Base-by-base conservation (phyloP, 805 yeast species). In the Starmerella lactis-condensi region DNA sequence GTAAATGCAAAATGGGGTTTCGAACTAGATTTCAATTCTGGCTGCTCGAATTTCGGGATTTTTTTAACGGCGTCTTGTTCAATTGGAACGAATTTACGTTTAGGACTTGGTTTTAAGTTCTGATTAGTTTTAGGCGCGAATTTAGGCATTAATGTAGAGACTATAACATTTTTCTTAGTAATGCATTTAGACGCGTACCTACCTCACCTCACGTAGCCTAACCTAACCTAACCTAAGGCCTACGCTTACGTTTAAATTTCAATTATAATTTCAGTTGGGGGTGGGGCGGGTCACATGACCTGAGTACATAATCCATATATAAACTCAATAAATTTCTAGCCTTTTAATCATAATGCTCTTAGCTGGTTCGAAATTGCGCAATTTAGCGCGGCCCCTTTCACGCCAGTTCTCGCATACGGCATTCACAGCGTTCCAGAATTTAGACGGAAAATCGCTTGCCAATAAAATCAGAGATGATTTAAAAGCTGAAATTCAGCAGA, bases 401-500 rank as follows among this genome's bases (percentile, higher is more conserved):
- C 25, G 30, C 13, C 18, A 17, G 11, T 30, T 36, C 16, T 28
- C 36, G 4, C 4, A 22, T 15, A 12, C 27, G 15, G 6, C 27
- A 15, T 22, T 29, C n/a, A n/a, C 28, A 24, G 32, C 26, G 17
- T 22, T 16, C 20, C 38, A 38, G 23, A 24, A 53, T 24, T 68
- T 73, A 25, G 75, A 73, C 47, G 82, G 82, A 29, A 72, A 69
- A 41, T 55, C 61, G 10, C 64, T 69, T 43, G 71, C 73, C 28
- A 53, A 56, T 47, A 45, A 28, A 22, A 58, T 74, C 38, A 68
- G 79, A 38, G 54, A 54, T 11, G 54, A 61, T 26, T 61, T 75
- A 39, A 58, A 65, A 27, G 47, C 57, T 10, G 73, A 69, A 40
- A 65, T 75, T 38, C 48, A 49, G 14, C 45, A 49, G 9, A 47